Base-by-base conservation (phyloP, 208 protist genomes). In the Blechomonas ayalai region DNA sequence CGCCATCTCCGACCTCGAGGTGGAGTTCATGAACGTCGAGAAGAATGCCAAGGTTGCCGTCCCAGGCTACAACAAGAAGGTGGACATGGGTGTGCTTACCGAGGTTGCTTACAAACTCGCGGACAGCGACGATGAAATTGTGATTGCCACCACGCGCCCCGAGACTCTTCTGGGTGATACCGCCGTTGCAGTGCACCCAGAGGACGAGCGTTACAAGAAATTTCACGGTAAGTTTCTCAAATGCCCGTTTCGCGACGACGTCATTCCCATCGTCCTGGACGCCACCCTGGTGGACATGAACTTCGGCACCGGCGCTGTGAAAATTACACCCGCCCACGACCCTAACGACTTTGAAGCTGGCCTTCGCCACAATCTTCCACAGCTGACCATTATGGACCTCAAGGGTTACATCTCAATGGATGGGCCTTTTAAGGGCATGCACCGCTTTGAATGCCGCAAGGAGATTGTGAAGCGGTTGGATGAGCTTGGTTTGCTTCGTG, bases 291-390 rank as follows among this genome's bases (percentile, higher is more conserved):
- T 99, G 10, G 97, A 99, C 55, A 93, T 96, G 70, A 85, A 68
- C 23, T 99, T 99, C 70, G 98, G 98, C 31, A 99, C 97, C 33
- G 97, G 97, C 68, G 91, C 86, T 8, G 91, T 97, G 12, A 97
- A 97, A 64, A 90, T 99, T 37, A 99, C 99, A 15, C 99, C 99
- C 13, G 95, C 97, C n/a, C 99, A 99, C 67, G 99, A 99, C 82
- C 90, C 77, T 19, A 99, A 99, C 79, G 99, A 99, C 89, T 99
- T 98, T 68, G 96, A 97, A 65, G 81, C 80, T 45, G 98, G 97
- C 38, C 41, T 86, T 38, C 82, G 97, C 38, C 95, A 99, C 84
- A 88, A 95, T 25, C 85, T 99, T 15, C 50, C 29, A 51, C 86
- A 95, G 56, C 66, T 99, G 34, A 94, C 75, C 38, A 91, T 99